Evolutionary conservation across 2,329 filamentous ascomycete genomes (phyloP).

Genomic region (Thielaviopsis punctulata): DNA sequence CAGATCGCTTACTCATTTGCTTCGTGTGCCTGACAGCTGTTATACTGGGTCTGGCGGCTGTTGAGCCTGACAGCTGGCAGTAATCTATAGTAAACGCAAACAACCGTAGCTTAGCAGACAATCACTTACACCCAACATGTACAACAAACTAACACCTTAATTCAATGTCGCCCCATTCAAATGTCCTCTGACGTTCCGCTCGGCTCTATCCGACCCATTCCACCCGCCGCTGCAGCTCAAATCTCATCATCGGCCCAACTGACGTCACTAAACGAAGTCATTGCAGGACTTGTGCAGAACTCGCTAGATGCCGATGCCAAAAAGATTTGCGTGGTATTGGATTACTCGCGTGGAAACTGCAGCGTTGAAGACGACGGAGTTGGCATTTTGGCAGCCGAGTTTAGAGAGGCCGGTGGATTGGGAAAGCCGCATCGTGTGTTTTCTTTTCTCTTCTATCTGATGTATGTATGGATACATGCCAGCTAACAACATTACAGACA

Average conservation of each 20-base stretch:
- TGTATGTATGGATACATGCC: not conserved
- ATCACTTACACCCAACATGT: not conserved
- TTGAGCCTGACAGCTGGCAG: too few species aligned
- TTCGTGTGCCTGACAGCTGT: too few species aligned
- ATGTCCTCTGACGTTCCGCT: slow-evolving; percentile 16
- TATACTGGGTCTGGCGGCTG: too few species aligned
- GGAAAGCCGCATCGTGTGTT: slow-evolving; percentile 53
- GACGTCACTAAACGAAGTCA: slow-evolving; percentile 52
- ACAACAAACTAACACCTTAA: not conserved
- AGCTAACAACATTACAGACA: slow-evolving; percentile 4
- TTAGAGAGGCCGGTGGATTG: slow-evolving; percentile 50
- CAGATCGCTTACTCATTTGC: too few species aligned
- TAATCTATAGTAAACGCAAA: too few species aligned
- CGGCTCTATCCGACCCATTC: slow-evolving; percentile 48
- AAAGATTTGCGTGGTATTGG: slow-evolving; percentile 51
- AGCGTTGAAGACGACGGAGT: slow-evolving; percentile 68
- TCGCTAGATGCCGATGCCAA: slow-evolving; percentile 63
- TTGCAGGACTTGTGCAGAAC: slow-evolving; percentile 62
- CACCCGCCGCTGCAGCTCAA: slow-evolving; percentile 53
- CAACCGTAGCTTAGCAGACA: not conserved
- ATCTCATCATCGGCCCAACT: slow-evolving; percentile 76
- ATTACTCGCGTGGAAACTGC: slow-evolving; percentile 62
- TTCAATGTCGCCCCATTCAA: not conserved
- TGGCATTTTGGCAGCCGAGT: slow-evolving; percentile 61
- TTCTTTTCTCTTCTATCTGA: not conserved